phyloP scores from a whole-genome alignment of 1,284 basidiomycete species.

The Leucoagaricus sp. region DNA sequence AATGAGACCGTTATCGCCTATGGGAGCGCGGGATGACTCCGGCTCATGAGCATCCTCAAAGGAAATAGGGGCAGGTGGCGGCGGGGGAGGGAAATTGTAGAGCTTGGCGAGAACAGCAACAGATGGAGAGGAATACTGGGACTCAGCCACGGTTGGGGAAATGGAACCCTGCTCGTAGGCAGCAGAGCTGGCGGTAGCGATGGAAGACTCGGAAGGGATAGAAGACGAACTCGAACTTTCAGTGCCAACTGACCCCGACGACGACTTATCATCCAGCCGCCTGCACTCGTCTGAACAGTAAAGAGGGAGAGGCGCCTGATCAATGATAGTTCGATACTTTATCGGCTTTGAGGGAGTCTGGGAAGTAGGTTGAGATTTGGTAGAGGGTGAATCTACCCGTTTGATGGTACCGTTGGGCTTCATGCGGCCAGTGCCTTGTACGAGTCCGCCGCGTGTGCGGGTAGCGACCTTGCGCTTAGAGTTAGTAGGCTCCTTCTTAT shows the following conservation, averaged over 20 bases:
- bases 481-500: constrained; percentile 1
- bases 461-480: constrained; percentile 39
- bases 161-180: constrained; percentile 40
- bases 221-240: constrained; percentile 13
- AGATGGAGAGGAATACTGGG: constrained; percentile 35
- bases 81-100: constrained; percentile 58
- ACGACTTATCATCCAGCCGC: constrained; percentile 42
- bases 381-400: constrained; percentile 35
- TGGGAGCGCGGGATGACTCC: constrained; percentile 23
- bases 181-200: constrained; percentile 38
- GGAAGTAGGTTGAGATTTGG: constrained; percentile 24
- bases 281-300: constrained; percentile 80
- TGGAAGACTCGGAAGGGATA: constrained; percentile 14
- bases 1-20: constrained; percentile 56
- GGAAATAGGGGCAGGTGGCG: constrained; percentile 47
- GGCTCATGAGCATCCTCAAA: constrained; percentile 26
- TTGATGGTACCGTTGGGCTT: constrained; percentile 56
- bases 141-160: constrained; percentile 30
- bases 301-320: constrained; percentile 70
- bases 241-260: constrained; percentile 1
- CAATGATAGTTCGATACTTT: constrained; percentile 67
- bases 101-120: constrained; percentile 53
- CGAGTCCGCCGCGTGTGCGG: constrained; percentile 48
- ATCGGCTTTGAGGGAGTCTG: constrained; percentile 33
- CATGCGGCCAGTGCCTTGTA: constrained; percentile 61